Evolutionary conservation across 1,284 basidiomycete genomes (phyloP).

Genomic region (Golubevia pallescens): DNA sequence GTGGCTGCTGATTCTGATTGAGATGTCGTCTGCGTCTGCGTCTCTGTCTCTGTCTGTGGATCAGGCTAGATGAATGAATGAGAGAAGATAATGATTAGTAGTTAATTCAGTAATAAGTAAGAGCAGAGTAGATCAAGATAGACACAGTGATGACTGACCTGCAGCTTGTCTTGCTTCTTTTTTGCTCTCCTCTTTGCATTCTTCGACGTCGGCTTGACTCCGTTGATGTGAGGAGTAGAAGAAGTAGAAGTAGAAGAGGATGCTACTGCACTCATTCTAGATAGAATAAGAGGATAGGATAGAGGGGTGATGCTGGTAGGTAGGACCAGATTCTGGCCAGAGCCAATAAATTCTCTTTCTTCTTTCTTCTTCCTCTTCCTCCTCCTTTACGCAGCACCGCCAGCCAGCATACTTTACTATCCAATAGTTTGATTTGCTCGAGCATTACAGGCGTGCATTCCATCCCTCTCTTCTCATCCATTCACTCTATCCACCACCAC

Average conservation of each 20-base stretch:
- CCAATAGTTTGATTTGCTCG: background rate
- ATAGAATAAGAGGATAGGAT: background rate
- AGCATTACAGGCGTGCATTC: background rate
- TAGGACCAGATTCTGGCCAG: no score
- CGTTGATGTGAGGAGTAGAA: background rate
- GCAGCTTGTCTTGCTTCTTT: conserved; percentile 40
- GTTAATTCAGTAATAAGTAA: no score
- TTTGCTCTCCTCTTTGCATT: conserved; percentile 57
- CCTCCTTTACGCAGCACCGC: background rate
- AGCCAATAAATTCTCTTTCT: background rate
- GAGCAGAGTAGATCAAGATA: no score
- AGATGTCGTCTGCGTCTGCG: background rate
- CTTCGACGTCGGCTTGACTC: conserved; percentile 14
- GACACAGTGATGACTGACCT: conserved; percentile 1
- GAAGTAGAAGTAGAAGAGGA: no score
- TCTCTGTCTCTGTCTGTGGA: conserved; percentile 4
- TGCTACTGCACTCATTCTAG: background rate
- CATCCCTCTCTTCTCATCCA: background rate
- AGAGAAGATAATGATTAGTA: no score
- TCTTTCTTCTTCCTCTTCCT: background rate
- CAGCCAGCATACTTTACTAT: background rate
- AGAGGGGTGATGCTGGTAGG: background rate
- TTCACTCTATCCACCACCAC: background rate
- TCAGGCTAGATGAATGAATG: no score
- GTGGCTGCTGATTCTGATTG: conserved; percentile 9